Percentiles rank a stretch among this genome's conserved stretches.
Evolutionary conservation across 208 protist genomes (phyloP).

Genomic region (Lotmaria passim): DNA sequence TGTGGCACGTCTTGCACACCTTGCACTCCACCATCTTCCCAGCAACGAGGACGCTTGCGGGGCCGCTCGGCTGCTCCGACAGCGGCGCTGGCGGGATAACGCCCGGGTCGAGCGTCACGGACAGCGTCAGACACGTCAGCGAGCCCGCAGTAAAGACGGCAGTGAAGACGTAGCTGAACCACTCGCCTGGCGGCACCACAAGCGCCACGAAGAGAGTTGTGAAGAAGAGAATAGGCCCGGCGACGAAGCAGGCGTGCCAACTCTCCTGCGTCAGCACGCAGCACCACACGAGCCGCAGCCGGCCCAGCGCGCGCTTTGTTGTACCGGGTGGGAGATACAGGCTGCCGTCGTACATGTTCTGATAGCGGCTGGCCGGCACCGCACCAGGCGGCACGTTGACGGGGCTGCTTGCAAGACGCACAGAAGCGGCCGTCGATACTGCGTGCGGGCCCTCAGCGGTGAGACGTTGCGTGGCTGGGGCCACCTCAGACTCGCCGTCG

Average conservation of each 20-base stretch:
- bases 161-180: slow-evolving; percentile 54
- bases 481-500: not conserved
- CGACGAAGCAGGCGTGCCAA: slow-evolving; percentile 49
- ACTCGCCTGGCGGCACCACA: slow-evolving; percentile 59
- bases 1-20: slow-evolving; percentile 83
- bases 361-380: slow-evolving; percentile 16
- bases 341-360: slow-evolving; percentile 17
- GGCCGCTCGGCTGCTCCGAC: slow-evolving; percentile 12
- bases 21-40: slow-evolving; percentile 55
- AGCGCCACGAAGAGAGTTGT: slow-evolving; percentile 46
- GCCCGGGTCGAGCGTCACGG: slow-evolving; percentile 73
- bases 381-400: slow-evolving; percentile 25
- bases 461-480: slow-evolving; percentile 4
- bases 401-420: slow-evolving; percentile 1
- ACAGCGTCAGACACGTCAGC: slow-evolving; percentile 53
- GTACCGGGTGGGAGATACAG: slow-evolving; percentile 21
- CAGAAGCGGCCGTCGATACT: not conserved
- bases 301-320: slow-evolving; percentile 60
- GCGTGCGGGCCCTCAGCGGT: not conserved
- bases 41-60: slow-evolving; percentile 38
- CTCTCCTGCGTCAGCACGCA: slow-evolving; percentile 51
- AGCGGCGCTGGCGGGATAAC: slow-evolving; percentile 63
- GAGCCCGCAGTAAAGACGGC: slow-evolving; percentile 37
- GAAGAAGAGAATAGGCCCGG: slow-evolving; percentile 39
- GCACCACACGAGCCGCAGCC: slow-evolving; percentile 42